These are phyloP conservation scores for Suillus hirtellus DNA, from an alignment of 768 basidiomycete genomes.

Conservation along the genomic window DNA sequence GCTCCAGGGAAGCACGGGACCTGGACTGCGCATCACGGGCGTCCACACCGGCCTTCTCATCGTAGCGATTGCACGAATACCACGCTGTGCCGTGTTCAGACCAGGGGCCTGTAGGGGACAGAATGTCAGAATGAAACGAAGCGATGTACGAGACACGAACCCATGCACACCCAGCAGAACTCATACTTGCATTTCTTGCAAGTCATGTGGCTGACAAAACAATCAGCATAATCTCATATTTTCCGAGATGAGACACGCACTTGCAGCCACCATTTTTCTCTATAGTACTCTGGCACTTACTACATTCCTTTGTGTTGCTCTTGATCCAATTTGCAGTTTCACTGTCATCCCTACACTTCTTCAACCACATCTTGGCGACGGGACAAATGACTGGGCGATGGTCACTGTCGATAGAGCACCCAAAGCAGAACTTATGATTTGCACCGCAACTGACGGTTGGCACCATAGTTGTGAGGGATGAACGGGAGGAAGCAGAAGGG, in stretches of 20 bases:
- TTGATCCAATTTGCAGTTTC: conserved; percentile 99
- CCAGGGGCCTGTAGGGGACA: conserved; percentile 75
- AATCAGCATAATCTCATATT: conserved; percentile 16
- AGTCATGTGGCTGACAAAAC: conserved; percentile 85
- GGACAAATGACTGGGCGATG: conserved; percentile 91
- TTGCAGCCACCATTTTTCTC: conserved; percentile 99
- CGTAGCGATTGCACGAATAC: conserved; percentile 98
- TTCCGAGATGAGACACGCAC: conserved; percentile 50
- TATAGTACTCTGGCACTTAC: conserved; percentile 94
- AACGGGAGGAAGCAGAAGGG: conserved; percentile 73
- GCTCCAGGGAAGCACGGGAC: conserved; percentile 87
- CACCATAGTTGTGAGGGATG: conserved; percentile 73
- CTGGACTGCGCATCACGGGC: conserved; percentile 91
- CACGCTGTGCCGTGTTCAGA: conserved; percentile 94
- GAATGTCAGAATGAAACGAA: conserved; percentile 37
- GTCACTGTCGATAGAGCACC: conserved; percentile 84
- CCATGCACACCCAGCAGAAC: conserved; percentile 99
- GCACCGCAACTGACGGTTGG: conserved; percentile 89
- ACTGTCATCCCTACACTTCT: conserved; percentile 96
- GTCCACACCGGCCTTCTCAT: conserved; percentile 85
- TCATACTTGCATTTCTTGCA: conserved; percentile 99
- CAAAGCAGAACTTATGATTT: conserved; percentile 89
- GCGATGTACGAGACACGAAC: conserved; percentile 35
- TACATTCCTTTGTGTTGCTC: conserved; percentile 99
- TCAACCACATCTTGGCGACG: conserved; percentile 91